Conservation (phyloP, 805 yeast species). For the Zygosaccharomyces bisporus region DNA sequence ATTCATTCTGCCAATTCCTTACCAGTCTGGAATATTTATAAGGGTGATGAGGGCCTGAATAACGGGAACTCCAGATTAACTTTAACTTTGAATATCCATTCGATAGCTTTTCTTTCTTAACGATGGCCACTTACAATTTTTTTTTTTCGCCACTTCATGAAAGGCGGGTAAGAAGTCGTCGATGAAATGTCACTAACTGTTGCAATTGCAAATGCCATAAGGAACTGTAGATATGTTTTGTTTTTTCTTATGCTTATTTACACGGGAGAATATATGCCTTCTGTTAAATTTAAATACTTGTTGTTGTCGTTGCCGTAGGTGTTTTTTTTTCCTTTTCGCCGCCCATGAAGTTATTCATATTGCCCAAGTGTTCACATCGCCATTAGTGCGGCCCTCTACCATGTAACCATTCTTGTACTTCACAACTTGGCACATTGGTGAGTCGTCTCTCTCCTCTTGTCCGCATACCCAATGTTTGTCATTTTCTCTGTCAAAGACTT, state of each 20-base stretch:
- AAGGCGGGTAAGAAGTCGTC: slow-evolving; percentile 1
- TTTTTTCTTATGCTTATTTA: slow-evolving; percentile 2
- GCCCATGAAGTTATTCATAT: slow-evolving; percentile 23
- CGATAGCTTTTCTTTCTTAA: neutral
- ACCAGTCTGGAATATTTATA: neutral
- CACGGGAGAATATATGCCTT: slow-evolving; percentile 7
- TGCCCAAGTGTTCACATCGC: slow-evolving; percentile 66
- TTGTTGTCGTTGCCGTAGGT: neutral
- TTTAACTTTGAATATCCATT: neutral
- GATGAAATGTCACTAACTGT: neutral
- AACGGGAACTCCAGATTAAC: neutral
- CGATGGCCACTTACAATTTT: slow-evolving; percentile 1
- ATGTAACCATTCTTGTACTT: slow-evolving; percentile 61
- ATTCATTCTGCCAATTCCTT: slow-evolving; percentile 51
- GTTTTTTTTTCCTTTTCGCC: neutral
- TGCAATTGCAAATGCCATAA: too few relatives aligned
- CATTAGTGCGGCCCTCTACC: slow-evolving; percentile 60
- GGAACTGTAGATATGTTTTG: too few relatives aligned
- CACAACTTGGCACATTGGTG: slow-evolving; percentile 39
- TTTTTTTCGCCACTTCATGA: slow-evolving; percentile 4
- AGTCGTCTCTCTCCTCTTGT: slow-evolving; percentile 35
- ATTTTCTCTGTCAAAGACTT: slow-evolving; percentile 54
- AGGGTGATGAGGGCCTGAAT: neutral
- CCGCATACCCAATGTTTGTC: slow-evolving; percentile 55
- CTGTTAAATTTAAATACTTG: neutral